Evolutionary conservation across 1,139 yeast genomes (phyloP).

Genomic region (Lodderomyces jiufengensis): DNA sequence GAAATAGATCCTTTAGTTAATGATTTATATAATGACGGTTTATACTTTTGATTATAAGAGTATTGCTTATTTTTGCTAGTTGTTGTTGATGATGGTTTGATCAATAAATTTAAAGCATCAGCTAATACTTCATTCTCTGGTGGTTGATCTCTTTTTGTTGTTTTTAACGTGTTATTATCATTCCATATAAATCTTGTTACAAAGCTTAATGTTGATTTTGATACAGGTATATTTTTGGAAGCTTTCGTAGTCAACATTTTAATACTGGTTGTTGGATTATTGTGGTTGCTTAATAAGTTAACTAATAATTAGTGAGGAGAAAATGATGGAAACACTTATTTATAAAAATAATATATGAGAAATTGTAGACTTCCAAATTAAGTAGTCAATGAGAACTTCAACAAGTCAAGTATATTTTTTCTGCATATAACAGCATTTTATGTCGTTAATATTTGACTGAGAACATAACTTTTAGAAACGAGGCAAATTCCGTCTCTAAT

Average conservation of each 20-base stretch:
- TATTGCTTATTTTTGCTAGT: constrained; percentile 5
- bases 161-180: not conserved
- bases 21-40: constrained; percentile 36
- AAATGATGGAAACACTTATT: too few relatives aligned
- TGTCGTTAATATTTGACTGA: too few relatives aligned
- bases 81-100: constrained; percentile 2
- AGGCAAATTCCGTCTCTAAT: too few relatives aligned
- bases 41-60: constrained; percentile 15
- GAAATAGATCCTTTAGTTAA: constrained; percentile 31
- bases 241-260: not conserved
- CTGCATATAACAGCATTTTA: too few relatives aligned
- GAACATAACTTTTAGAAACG: too few relatives aligned
- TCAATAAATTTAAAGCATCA: constrained; percentile 38
- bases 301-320: too few relatives aligned
- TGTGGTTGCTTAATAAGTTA: too few relatives aligned
- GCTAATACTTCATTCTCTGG: constrained; percentile 29
- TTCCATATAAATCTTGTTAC: constrained; percentile 11
- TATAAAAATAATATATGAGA: too few relatives aligned
- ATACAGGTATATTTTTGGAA: not conserved
- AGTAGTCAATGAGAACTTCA: too few relatives aligned
- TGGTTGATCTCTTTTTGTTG: not conserved
- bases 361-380: too few relatives aligned
- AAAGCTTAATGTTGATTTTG: constrained; percentile 6
- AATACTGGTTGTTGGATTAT: too few relatives aligned
- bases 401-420: too few relatives aligned